These are phyloP conservation scores for Symbiodinium pilosum DNA, from an alignment of 73 alveolate genomes.

Conservation along the genomic window DNA sequence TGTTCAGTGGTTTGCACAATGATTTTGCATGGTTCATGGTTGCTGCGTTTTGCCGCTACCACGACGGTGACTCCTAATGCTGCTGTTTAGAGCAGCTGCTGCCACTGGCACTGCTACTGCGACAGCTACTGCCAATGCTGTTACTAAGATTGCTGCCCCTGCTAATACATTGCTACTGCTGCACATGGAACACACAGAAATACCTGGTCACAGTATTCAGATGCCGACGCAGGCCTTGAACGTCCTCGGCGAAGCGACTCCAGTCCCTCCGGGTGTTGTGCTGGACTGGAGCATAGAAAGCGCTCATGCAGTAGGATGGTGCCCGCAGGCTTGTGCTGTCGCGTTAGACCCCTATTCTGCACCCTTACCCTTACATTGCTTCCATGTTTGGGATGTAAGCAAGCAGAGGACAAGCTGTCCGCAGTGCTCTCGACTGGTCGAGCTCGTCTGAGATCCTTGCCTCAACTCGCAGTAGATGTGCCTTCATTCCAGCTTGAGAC, in stretches of 20 bases:
- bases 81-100: no score
- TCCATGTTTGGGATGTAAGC: no score
- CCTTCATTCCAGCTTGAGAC: no score
- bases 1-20: background rate
- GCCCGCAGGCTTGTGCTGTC: background rate
- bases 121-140: background rate
- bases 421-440: background rate
- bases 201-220: background rate
- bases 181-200: background rate
- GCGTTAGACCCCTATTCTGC: background rate
- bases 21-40: background rate
- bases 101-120: no score
- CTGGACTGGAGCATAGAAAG: background rate
- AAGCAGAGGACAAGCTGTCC: conserved; percentile 15
- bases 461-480: background rate
- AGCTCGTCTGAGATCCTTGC: background rate
- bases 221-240: background rate
- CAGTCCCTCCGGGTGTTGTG: background rate
- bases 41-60: no score
- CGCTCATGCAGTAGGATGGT: no score
- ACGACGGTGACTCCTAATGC: no score
- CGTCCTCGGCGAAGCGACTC: background rate
- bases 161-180: background rate
- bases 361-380: no score
- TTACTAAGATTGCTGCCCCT: background rate